A percentile compares a stretch with the other conserved stretches of the same genome.
Evolutionary conservation across 768 basidiomycete genomes (phyloP).

Genomic region (Russula dissimulans): DNA sequence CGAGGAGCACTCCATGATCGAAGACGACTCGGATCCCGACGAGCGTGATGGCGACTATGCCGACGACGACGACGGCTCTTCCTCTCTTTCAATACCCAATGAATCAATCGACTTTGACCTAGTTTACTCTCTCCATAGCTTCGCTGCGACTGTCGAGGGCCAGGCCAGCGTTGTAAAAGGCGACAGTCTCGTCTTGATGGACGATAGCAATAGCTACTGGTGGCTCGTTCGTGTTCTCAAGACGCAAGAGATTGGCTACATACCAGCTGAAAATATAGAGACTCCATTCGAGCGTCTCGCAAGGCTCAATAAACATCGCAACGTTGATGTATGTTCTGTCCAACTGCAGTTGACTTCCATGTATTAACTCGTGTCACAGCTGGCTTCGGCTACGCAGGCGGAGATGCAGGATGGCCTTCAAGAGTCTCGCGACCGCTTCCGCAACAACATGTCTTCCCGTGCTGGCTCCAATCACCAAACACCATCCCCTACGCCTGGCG

Average conservation of each 20-base stretch:
- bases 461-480: conserved; percentile 38
- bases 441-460: conserved; percentile 41
- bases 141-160: conserved; percentile 95
- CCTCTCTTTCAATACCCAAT: conserved; percentile 78
- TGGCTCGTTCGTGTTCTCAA: conserved; percentile 98
- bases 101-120: conserved; percentile 91
- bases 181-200: conserved; percentile 91
- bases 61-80: conserved; percentile 72
- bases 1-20: conserved; percentile 73
- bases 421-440: conserved; percentile 45
- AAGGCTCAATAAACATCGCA: conserved; percentile 91
- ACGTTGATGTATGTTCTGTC: conserved; percentile 72
- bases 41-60: conserved; percentile 58
- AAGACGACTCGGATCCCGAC: conserved; percentile 75
- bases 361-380: conserved; percentile 31
- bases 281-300: conserved; percentile 96
- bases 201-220: conserved; percentile 99
- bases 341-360: neutral
- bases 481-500: conserved; percentile 40
- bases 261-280: conserved; percentile 98
- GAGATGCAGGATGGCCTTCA: conserved; percentile 51
- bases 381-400: conserved; percentile 63
- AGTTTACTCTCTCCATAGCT: conserved; percentile 90
- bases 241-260: conserved; percentile 97
- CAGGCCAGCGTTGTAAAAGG: conserved; percentile 99